A percentile compares a stretch with the other conserved stretches of the same genome.
Conservation (phyloP, 495 filamentous ascomycete species). For the Annulohypoxylon nitens region DNA sequence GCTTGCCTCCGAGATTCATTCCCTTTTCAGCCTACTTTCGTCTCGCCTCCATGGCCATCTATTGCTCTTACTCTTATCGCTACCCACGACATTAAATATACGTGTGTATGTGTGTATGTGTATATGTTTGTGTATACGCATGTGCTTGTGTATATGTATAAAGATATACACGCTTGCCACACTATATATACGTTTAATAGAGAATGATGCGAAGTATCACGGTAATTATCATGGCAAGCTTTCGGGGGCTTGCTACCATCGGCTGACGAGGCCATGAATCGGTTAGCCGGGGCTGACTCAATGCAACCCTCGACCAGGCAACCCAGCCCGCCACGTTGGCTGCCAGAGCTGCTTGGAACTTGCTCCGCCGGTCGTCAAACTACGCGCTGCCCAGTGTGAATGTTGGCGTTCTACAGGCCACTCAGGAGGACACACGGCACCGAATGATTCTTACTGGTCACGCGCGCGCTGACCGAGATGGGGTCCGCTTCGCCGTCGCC, state of each 20-base stretch:
- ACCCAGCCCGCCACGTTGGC: slow-evolving; percentile 44
- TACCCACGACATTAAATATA: background rate
- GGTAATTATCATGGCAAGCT: slow-evolving; percentile 24
- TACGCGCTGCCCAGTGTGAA: slow-evolving; percentile 29
- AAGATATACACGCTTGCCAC: slow-evolving; percentile 16
- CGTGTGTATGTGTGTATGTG: background rate
- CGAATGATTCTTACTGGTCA: slow-evolving; percentile 34
- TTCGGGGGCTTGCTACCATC: slow-evolving; percentile 32
- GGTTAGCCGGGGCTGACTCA: slow-evolving; percentile 48
- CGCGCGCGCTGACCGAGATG: slow-evolving; percentile 43
- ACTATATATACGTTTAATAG: background rate
- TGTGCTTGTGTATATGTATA: background rate
- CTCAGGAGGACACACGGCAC: slow-evolving; percentile 37
- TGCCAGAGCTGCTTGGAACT: slow-evolving; percentile 33
- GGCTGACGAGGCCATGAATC: slow-evolving; percentile 46
- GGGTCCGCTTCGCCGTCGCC: slow-evolving; percentile 45
- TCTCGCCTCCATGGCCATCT: slow-evolving; percentile 4
- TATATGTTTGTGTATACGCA: too few species aligned
- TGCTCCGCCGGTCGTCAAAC: slow-evolving; percentile 39
- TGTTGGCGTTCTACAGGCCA: slow-evolving; percentile 35
- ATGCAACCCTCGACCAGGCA: slow-evolving; percentile 45
- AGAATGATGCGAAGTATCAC: too few species aligned
- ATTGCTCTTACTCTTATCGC: background rate
- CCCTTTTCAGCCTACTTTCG: slow-evolving; percentile 6
- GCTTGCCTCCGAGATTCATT: slow-evolving; percentile 28